Conservation (phyloP, 2,329 filamentous ascomycete species). For the Paracorniculantispora psalliotae region DNA sequence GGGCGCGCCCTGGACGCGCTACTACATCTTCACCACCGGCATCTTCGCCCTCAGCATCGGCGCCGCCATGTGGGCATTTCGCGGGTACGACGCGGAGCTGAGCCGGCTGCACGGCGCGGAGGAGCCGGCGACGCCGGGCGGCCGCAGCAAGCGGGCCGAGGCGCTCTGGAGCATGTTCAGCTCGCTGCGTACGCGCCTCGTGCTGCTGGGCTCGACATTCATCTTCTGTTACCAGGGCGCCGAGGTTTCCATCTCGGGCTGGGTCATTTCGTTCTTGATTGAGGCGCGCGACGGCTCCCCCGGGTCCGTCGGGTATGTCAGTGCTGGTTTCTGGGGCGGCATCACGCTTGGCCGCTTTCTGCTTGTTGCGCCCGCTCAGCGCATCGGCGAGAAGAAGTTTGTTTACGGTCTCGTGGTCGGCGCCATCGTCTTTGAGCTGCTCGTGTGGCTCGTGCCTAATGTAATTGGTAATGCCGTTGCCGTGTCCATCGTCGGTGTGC, state of each 20-base stretch:
- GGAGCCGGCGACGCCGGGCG: conserved; percentile 26
- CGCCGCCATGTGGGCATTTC: conserved; percentile 63
- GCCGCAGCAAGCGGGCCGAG: conserved; percentile 12
- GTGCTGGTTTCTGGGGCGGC: conserved; percentile 65
- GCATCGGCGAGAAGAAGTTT: conserved; percentile 64
- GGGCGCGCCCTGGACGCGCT: conserved; percentile 61
- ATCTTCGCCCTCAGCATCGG: conserved; percentile 52
- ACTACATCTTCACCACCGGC: conserved; percentile 63
- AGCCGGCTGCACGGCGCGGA: conserved; percentile 24
- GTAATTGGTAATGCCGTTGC: conserved; percentile 65
- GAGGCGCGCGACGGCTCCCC: conserved; percentile 65
- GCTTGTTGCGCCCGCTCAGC: conserved; percentile 60
- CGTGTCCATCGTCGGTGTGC: conserved; percentile 64
- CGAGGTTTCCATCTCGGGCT: conserved; percentile 78
- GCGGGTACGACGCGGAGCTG: conserved; percentile 60
- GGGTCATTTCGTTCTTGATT: conserved; percentile 84
- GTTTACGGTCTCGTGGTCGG: conserved; percentile 59
- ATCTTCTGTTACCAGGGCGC: conserved; percentile 84
- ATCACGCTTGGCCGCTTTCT: conserved; percentile 73
- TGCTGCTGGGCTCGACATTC: conserved; percentile 71
- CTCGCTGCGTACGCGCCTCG: conserved; percentile 49
- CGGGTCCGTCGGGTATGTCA: conserved; percentile 71
- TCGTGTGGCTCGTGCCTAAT: conserved; percentile 75
- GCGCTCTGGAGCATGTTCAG: conserved; percentile 41
- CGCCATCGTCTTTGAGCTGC: conserved; percentile 63